Base-by-base conservation (phyloP, 495 filamentous ascomycete species). In the Schizothecium vesticola region DNA sequence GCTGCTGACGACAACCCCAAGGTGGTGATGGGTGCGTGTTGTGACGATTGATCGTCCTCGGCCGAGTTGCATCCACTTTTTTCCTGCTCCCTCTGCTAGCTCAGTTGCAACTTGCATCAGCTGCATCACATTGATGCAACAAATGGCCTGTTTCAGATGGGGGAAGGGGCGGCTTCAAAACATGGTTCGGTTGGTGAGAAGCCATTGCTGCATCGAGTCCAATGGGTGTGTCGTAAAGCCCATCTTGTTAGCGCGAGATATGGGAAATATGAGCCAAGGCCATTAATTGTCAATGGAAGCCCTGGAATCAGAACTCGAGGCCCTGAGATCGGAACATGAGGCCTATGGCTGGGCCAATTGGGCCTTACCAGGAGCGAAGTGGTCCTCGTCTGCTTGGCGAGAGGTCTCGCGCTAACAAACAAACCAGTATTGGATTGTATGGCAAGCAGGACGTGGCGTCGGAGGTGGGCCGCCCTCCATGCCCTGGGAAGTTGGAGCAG, bases 141-240 rank as follows among this genome's bases (percentile, higher is more conserved):
- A 64, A 43, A 59, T 59, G 67, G 28, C 26, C 64, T 69, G 67
- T 69, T 69, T 69, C 67, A 69, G 67, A 69, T 69, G 67, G 56
- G 43, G 21, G 12, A 26, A 59, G 25, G 25, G 57, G 13, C 10
- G 0, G 22, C 57, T 59, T 26, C 56, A 58, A 33, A 65, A 65
- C 51, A 57, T 25, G 56, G 23, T 26, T 65, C 56, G 64, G 64
- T 65, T 65, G 64, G 64, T 43, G 23, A 28, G 23, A 59, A 59
- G 23, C 22, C 58, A 59, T 25, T 24, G 58, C 55, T 36, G 24
- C 29, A 21, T 33, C 51, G 56, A 65, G 24, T 29, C 51, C 55
- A 58, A 9, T 58, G 25, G 8, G 36, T 43, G 36, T 43, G 36
- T 51, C n/a, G 36, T 51, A 51, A n/a, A 51, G 43, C n/a, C 43